Percentiles rank a stretch among this genome's conserved stretches.
These are phyloP conservation scores for Hypseocharis bilobata DNA, from an alignment of 441 rosid species.

Conservation along the genomic window DNA sequence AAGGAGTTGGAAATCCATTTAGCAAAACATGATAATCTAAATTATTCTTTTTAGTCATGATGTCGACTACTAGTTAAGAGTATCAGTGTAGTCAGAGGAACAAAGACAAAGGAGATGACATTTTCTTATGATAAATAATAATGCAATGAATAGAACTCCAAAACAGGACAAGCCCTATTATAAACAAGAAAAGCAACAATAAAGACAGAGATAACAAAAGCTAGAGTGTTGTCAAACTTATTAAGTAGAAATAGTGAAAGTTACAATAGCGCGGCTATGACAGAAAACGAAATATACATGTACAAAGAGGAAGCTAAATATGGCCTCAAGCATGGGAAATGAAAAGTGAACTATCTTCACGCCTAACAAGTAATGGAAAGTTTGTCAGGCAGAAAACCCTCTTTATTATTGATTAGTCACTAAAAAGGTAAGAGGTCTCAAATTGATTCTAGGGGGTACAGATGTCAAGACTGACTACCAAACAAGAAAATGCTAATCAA, in stretches of 20 bases:
- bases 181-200: not conserved
- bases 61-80: not conserved
- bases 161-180: not conserved
- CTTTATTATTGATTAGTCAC: not conserved
- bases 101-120: not conserved
- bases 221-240: no score
- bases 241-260: no score
- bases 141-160: not conserved
- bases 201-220: not conserved
- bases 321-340: no score
- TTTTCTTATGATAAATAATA: not conserved
- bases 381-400: not conserved
- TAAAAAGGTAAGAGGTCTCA: not conserved
- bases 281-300: no score
- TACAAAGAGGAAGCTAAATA: no score
- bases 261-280: no score
- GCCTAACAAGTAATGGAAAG: not conserved
- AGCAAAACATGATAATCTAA: constrained; percentile 6
- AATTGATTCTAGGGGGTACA: not conserved
- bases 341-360: not conserved
- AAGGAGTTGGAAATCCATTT: constrained; percentile 8
- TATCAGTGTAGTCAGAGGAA: not conserved
- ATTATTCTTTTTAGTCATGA: not conserved
- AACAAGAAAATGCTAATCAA: not conserved
- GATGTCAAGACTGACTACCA: not conserved